These are phyloP conservation scores for Geum urbanum DNA, from an alignment of 306 rosid genomes.

Conservation along the genomic window DNA sequence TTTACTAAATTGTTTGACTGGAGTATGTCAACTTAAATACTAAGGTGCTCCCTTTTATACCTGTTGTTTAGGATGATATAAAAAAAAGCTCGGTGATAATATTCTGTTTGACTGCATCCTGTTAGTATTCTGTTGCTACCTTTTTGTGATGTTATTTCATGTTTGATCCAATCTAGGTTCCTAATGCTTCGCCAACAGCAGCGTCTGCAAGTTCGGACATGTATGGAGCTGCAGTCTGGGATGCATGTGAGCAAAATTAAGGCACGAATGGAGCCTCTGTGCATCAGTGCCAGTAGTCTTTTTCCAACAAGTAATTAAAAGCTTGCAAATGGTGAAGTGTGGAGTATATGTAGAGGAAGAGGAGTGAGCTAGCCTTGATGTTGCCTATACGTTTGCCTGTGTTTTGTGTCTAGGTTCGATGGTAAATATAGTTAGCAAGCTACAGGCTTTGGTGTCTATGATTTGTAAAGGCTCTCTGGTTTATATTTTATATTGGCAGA, in stretches of 20 bases:
- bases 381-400: background rate
- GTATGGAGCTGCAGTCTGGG: slow-evolving; percentile 95
- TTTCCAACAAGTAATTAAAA: background rate
- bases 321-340: background rate
- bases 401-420: no score
- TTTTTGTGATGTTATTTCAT: slow-evolving; percentile 18
- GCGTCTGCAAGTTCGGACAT: slow-evolving; percentile 98
- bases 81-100: no score
- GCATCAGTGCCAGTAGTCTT: background rate
- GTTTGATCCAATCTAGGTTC: slow-evolving; percentile 55
- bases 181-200: slow-evolving; percentile 91
- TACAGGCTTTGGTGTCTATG: slow-evolving; percentile 7
- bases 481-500: no score
- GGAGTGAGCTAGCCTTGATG: background rate
- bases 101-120: background rate
- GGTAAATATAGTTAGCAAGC: no score
- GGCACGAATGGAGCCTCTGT: slow-evolving; percentile 73
- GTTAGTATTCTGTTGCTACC: background rate
- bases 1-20: background rate
- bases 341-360: background rate
- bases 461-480: no score
- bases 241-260: slow-evolving; percentile 84
- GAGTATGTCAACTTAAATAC: background rate
- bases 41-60: background rate
- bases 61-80: no score